Conservation (phyloP, 2,329 filamentous ascomycete species). For the Colletotrichum trifolii region DNA sequence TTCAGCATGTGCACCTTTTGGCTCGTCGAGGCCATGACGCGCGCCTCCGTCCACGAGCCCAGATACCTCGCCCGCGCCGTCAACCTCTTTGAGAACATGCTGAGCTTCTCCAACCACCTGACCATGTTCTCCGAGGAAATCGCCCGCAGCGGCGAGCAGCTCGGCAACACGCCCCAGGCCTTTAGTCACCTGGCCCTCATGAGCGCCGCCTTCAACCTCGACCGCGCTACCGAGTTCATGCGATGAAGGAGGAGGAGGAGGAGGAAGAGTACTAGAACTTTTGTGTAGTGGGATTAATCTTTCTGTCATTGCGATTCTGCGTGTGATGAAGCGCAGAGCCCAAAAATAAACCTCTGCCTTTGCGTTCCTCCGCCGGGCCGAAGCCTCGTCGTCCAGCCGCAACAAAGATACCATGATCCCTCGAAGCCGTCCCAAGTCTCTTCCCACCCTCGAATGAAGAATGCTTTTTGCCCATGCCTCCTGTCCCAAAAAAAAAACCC, state of each 20-base stretch:
- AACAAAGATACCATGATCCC: too few species aligned
- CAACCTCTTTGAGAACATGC: slow-evolving; percentile 81
- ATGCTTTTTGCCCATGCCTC: slow-evolving; percentile 11
- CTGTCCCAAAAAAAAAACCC: slow-evolving; percentile 1
- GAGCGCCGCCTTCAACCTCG: slow-evolving; percentile 81
- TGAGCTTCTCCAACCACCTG: slow-evolving; percentile 80
- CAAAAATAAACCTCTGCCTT: too few species aligned
- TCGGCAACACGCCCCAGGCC: slow-evolving; percentile 83
- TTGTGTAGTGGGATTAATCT: too few species aligned
- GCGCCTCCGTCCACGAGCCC: slow-evolving; percentile 73
- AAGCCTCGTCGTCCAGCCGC: too few species aligned
- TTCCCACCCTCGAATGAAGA: slow-evolving; percentile 4
- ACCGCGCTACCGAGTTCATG: slow-evolving; percentile 57
- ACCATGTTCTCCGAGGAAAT: slow-evolving; percentile 86
- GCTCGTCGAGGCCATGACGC: slow-evolving; percentile 82
- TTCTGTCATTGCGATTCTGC: too few species aligned
- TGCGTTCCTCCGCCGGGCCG: too few species aligned
- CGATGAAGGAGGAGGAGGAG: slow-evolving; percentile 5
- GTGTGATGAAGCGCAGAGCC: too few species aligned
- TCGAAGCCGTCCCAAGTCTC: neutral
- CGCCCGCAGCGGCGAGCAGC: slow-evolving; percentile 77
- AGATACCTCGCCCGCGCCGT: slow-evolving; percentile 72
- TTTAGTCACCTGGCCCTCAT: slow-evolving; percentile 82
- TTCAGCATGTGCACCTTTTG: slow-evolving; percentile 88
- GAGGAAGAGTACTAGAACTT: too few species aligned